phyloP scores from a whole-genome alignment of 2,329 filamentous ascomycete species.

The Colletotrichum karsti region DNA sequence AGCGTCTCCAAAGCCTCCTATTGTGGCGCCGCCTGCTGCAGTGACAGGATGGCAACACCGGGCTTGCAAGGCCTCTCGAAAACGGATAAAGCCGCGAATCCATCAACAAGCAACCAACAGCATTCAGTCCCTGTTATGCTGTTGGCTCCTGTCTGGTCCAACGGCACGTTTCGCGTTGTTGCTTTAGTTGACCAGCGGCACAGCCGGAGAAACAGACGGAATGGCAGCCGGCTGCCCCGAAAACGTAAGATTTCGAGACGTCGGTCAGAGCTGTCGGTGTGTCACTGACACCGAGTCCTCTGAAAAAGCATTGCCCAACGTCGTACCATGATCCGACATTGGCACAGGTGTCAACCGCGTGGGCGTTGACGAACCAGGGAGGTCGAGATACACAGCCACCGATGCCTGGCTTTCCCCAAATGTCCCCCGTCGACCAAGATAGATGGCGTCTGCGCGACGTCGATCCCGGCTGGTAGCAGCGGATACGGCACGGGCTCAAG shows the following conservation, averaged over 20 bases:
- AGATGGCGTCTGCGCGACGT: neutral
- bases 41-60: neutral
- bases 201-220: neutral
- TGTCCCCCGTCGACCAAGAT: neutral
- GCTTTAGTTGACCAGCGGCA: neutral
- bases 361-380: neutral
- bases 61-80: neutral
- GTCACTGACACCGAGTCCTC: neutral
- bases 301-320: neutral
- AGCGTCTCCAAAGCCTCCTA: neutral
- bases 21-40: neutral
- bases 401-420: neutral
- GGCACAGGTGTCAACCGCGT: slow-evolving; percentile 9
- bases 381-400: neutral
- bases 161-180: neutral
- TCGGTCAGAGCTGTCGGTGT: neutral
- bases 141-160: neutral
- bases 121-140: neutral
- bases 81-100: neutral
- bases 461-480: slow-evolving; percentile 12
- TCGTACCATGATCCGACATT: neutral
- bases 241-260: neutral
- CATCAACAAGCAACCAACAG: neutral
- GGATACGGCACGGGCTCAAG: slow-evolving; percentile 9
- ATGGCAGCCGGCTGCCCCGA: neutral